Evolutionary conservation across 306 rosid genomes (phyloP).

Genomic region (Pyrus communis): DNA sequence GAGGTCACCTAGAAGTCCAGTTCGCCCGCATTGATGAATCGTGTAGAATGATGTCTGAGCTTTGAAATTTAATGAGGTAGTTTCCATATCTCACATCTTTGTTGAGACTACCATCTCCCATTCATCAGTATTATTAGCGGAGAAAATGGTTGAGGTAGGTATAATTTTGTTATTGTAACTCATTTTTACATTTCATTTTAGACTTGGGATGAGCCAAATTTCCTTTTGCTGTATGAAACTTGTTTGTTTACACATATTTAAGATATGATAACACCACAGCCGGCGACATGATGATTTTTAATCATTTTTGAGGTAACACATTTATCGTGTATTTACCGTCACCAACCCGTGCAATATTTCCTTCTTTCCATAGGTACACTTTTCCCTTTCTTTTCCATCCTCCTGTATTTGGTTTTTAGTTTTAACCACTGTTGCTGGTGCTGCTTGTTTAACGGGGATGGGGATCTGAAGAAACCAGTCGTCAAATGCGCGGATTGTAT

Average conservation of each 20-base stretch:
- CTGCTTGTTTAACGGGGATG: slow-evolving; percentile 32
- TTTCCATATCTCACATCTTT: slow-evolving; percentile 73
- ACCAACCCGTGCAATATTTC: neutral
- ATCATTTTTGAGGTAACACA: slow-evolving; percentile 75
- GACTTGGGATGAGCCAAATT: slow-evolving; percentile 26
- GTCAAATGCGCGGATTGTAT: slow-evolving; percentile 7
- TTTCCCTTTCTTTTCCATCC: neutral
- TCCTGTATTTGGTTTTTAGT: slow-evolving; percentile 2
- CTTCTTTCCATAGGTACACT: neutral
- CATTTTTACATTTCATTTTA: slow-evolving; percentile 26
- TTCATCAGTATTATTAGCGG: slow-evolving; percentile 70
- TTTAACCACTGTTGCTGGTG: slow-evolving; percentile 31
- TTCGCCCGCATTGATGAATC: slow-evolving; percentile 56
- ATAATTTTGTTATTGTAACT: slow-evolving; percentile 46
- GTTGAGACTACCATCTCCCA: slow-evolving; percentile 83
- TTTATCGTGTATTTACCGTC: slow-evolving; percentile 23
- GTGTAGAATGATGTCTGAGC: slow-evolving; percentile 70
- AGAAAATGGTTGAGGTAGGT: slow-evolving; percentile 96
- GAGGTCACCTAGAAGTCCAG: slow-evolving; percentile 75
- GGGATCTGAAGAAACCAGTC: slow-evolving; percentile 23
- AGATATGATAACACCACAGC: slow-evolving; percentile 73
- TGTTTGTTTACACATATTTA: slow-evolving; percentile 23
- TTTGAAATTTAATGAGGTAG: slow-evolving; percentile 89
- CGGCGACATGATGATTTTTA: slow-evolving; percentile 50
- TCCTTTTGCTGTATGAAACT: slow-evolving; percentile 24